phyloP scores from a whole-genome alignment of 2,329 filamentous ascomycete species.

The Fusarium torreyae region DNA sequence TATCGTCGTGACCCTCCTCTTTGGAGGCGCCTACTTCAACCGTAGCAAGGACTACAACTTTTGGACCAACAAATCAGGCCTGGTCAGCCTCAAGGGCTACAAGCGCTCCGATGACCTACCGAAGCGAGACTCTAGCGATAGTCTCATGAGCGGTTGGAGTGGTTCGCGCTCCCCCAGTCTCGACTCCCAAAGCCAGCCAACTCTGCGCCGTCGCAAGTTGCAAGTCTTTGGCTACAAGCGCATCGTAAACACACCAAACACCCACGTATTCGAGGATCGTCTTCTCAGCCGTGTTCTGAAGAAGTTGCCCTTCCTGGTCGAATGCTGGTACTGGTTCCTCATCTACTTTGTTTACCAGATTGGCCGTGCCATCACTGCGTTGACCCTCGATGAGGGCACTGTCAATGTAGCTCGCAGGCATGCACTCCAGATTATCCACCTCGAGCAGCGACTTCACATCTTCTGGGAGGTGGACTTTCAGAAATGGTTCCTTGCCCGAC shows the following conservation, averaged over 20 bases:
- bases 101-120: slow-evolving; percentile 53
- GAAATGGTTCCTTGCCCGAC: slow-evolving; percentile 64
- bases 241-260: slow-evolving; percentile 54
- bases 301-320: slow-evolving; percentile 79
- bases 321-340: slow-evolving; percentile 83
- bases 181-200: slow-evolving; percentile 48
- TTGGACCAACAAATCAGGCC: slow-evolving; percentile 41
- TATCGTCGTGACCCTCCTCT: slow-evolving; percentile 60
- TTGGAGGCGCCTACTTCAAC: slow-evolving; percentile 62
- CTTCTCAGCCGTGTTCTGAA: slow-evolving; percentile 67
- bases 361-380: slow-evolving; percentile 78
- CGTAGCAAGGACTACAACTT: slow-evolving; percentile 58
- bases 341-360: slow-evolving; percentile 87
- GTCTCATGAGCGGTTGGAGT: slow-evolving; percentile 46
- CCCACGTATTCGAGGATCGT: slow-evolving; percentile 53
- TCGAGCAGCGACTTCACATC: slow-evolving; percentile 75
- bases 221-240: slow-evolving; percentile 53
- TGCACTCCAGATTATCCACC: slow-evolving; percentile 75
- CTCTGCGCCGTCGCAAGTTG: slow-evolving; percentile 54
- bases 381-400: slow-evolving; percentile 77
- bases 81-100: slow-evolving; percentile 37
- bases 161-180: slow-evolving; percentile 49
- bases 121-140: slow-evolving; percentile 48
- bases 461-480: slow-evolving; percentile 78
- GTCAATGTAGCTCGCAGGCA: slow-evolving; percentile 78